Base-by-base conservation (phyloP, 2,329 filamentous ascomycete genomes). In the Capronia americana region DNA sequence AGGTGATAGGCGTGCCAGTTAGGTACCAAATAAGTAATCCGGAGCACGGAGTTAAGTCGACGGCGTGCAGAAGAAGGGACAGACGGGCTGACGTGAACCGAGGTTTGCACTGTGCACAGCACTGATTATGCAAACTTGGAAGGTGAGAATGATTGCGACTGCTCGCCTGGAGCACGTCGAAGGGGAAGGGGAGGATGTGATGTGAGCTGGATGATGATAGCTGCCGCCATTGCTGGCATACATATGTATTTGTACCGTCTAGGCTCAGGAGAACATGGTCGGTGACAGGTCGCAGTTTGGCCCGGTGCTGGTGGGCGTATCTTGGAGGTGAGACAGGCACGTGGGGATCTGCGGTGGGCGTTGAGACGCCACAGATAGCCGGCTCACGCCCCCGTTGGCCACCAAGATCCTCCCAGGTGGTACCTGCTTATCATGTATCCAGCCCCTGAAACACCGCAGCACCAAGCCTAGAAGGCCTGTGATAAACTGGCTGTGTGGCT, bases 311-410 rank as follows among this genome's bases (percentile, higher is more conserved):
- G 30, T 23, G 34, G 50, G 28, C 55, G 55, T 53, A 34, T 59
- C 28, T 54, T 32, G 51, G 44, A 56, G 63, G 53, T 68, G 66
- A 68, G 66, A 68, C 66, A 61, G 55, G 63, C 66, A 68, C 66
- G 66, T 68, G 66, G 66, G 63, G 64, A 59, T 57, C 48, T 32
- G 54, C 46, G 46, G 55, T 34, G 38, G 64, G 50, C 61, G 24
- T 30, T 48, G 51, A 62, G 54, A 50, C 24, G 53, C 62, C 61
- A 30, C 65, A 62, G 41, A 55, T 62, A 50, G 51, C 30, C 54
- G 59, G 38, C 34, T 23, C 46, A 38, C 53, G 41, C 58, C 11
- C 38, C 66, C 41, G 38, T 38, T 54, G 60, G 62, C 46, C 57
- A 34, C 58, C 41, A 46, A 41, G 57, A 61, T 54, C 30, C 46